These are phyloP conservation scores for Pseudoscleropodium purum DNA, from an alignment of 225 moss, liverwort and hornwort species.

Conservation along the genomic window DNA sequence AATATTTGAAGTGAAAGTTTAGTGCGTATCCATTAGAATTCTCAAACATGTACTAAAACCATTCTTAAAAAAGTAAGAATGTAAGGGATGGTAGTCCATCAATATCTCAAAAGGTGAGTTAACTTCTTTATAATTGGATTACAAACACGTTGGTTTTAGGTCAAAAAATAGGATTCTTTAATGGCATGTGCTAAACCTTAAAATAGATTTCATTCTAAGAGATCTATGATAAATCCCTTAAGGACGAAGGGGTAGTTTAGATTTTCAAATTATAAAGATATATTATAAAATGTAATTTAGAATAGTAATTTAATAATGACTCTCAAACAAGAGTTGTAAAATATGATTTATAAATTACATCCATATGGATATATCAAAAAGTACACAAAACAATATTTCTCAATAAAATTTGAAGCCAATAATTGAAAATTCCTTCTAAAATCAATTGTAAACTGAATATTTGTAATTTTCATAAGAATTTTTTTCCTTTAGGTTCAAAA, in stretches of 20 bases:
- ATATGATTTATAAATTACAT: background rate
- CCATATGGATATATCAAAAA: background rate
- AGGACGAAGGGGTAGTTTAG: accelerated
- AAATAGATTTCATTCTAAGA: accelerated
- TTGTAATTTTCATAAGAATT: background rate
- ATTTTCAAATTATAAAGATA: background rate
- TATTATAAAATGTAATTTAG: background rate
- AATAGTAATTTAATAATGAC: background rate
- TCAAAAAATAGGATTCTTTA: background rate
- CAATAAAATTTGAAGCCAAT: background rate
- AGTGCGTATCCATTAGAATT: accelerated
- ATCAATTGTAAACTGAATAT: background rate
- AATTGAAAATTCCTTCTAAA: background rate
- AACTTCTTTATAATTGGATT: accelerated
- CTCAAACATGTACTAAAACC: accelerated
- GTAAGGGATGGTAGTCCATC: accelerated
- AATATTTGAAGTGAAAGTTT: background rate
- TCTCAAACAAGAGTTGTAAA: background rate
- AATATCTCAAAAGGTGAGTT: background rate
- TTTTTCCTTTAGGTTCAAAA: too few species aligned
- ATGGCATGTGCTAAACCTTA: background rate
- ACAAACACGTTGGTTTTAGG: background rate
- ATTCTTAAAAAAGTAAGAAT: background rate
- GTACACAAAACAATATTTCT: accelerated
- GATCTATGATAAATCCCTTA: background rate